Conservation (phyloP, 805 yeast species). For the Saccharomycopsis babjevae region DNA sequence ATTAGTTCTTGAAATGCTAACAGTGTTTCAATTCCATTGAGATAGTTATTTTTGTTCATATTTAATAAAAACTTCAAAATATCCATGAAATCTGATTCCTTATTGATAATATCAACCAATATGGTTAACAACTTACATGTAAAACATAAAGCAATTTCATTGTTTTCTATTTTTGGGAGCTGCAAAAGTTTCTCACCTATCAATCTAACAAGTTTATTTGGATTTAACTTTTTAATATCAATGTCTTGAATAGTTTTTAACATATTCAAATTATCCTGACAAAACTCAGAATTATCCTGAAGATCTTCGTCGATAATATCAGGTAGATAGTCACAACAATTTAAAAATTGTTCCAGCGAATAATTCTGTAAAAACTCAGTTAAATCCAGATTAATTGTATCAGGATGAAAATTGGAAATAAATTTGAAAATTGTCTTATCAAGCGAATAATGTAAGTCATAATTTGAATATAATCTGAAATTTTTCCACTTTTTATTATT, state of each 20-base stretch:
- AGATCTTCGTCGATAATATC: background rate
- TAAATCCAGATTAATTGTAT: background rate
- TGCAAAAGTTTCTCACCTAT: conserved; percentile 11
- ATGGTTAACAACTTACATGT: background rate
- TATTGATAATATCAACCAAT: background rate
- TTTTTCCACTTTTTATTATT: background rate
- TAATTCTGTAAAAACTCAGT: background rate
- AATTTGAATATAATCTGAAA: background rate
- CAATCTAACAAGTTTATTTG: conserved; percentile 2
- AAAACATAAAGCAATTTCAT: conserved; percentile 4
- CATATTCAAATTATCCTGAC: background rate
- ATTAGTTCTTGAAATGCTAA: background rate
- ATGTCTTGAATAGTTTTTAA: background rate
- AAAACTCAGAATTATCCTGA: background rate
- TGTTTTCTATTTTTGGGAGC: background rate
- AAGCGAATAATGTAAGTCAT: background rate
- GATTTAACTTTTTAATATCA: background rate
- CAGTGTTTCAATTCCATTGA: background rate
- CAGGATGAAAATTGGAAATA: background rate
- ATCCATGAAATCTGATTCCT: conserved; percentile 9
- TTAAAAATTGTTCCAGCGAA: background rate
- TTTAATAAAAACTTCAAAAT: conserved; percentile 1
- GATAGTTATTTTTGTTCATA: background rate
- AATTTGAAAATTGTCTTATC: background rate
- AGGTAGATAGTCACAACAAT: background rate